These are phyloP conservation scores for Pseudozyma pruni DNA, from an alignment of 1,284 basidiomycete genomes.

Conservation along the genomic window DNA sequence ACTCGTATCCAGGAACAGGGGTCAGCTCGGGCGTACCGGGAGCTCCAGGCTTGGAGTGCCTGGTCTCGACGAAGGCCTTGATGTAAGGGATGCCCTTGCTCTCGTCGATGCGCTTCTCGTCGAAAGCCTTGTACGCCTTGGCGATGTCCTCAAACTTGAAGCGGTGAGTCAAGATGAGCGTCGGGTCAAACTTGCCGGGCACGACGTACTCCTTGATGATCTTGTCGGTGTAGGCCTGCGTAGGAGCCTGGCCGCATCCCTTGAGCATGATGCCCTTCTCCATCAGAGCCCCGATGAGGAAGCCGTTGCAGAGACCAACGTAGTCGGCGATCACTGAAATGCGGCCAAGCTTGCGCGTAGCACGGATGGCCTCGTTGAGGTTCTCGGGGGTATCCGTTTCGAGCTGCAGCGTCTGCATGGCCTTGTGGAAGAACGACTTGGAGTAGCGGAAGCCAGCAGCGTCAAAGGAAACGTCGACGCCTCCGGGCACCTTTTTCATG, in stretches of 20 bases:
- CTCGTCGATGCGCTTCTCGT: conserved; percentile 47
- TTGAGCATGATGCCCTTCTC: conserved; percentile 72
- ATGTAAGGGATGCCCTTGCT: conserved; percentile 38
- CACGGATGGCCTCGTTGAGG: conserved; percentile 76
- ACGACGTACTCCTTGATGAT: conserved; percentile 69
- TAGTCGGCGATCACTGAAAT: conserved; percentile 52
- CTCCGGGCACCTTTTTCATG: conserved; percentile 74
- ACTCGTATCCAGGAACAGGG: conserved; percentile 23
- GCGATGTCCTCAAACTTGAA: conserved; percentile 60
- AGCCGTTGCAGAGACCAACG: conserved; percentile 70
- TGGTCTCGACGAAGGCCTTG: conserved; percentile 63
- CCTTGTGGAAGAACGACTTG: conserved; percentile 72
- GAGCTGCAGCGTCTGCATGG: conserved; percentile 77
- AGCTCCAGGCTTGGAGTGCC: conserved; percentile 42
- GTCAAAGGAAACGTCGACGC: conserved; percentile 50
- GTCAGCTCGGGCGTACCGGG: conserved; percentile 45
- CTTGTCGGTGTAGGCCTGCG: conserved; percentile 79
- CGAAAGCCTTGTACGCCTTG: conserved; percentile 46
- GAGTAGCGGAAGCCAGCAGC: conserved; percentile 55
- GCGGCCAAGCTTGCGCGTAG: conserved; percentile 72
- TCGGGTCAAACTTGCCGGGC: conserved; percentile 77
- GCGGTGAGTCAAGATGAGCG: conserved; percentile 71
- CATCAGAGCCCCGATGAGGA: conserved; percentile 82
- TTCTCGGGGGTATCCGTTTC: conserved; percentile 81
- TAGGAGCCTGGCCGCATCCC: conserved; percentile 72